A percentile compares a stretch with the other conserved stretches of the same genome.
Evolutionary conservation across 148 eudicot species (phyloP).

Genomic region (Talinum fruticosum): DNA sequence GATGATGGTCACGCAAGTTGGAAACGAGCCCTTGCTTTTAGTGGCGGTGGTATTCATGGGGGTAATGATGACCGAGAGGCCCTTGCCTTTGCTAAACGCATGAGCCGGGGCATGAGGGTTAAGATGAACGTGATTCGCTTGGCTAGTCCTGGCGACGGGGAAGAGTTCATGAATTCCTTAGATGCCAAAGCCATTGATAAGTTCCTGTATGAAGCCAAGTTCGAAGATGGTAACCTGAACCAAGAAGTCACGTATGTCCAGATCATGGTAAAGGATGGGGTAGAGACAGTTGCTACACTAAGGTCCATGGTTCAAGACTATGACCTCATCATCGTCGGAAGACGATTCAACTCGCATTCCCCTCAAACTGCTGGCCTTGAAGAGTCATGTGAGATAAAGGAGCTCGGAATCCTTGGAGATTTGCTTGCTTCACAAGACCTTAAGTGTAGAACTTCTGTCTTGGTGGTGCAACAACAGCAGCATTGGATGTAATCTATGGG

Average conservation of each 20-base stretch:
- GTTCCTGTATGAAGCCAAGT: background rate
- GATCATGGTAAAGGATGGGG: conserved; percentile 33
- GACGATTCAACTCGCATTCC: conserved; percentile 22
- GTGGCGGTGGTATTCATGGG: conserved; percentile 36
- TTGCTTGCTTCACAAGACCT: conserved; percentile 37
- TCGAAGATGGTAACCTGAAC: background rate
- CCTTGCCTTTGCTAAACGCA: conserved; percentile 28
- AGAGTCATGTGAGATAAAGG: conserved; percentile 33
- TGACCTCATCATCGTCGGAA: conserved; percentile 36
- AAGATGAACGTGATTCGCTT: conserved; percentile 26
- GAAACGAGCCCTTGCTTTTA: background rate
- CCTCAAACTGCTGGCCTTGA: conserved; percentile 27
- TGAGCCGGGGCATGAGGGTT: conserved; percentile 14
- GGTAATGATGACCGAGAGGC: conserved; percentile 41
- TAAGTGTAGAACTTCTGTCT: conserved; percentile 30
- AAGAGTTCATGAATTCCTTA: conserved; percentile 10
- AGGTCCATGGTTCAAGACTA: conserved; percentile 24
- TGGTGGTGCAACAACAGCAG: conserved; percentile 43
- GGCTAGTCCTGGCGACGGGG: background rate
- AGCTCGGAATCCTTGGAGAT: conserved; percentile 39
- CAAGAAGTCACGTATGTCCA: conserved; percentile 18
- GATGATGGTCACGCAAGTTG: background rate
- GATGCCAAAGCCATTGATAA: conserved; percentile 18
- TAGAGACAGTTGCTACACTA: conserved; percentile 23
- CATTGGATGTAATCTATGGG: background rate